phyloP scores from a whole-genome alignment of 192 early-diverging fungal species.

The Backusella westeae region DNA sequence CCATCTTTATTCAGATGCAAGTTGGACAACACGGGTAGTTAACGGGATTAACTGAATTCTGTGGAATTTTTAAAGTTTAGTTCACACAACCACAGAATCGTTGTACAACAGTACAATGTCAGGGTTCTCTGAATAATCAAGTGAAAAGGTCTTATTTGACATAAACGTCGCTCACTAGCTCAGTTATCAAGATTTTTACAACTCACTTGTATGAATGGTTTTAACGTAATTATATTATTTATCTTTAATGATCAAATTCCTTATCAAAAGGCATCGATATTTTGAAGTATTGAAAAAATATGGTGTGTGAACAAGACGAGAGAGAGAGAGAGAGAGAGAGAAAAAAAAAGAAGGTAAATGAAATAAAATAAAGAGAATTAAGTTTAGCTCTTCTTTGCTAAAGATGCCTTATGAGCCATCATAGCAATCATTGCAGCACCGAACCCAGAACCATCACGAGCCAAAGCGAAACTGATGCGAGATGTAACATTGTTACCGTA shows the following conservation, averaged over 20 bases:
- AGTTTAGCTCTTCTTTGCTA: background rate
- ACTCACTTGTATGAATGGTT: background rate
- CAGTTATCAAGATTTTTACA: background rate
- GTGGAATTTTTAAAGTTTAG: constrained; percentile 2
- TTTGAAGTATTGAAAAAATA: background rate
- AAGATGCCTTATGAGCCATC: constrained; percentile 36
- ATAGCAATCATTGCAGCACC: constrained; percentile 61
- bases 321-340: background rate
- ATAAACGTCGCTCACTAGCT: background rate
- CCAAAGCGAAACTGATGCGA: constrained; percentile 66
- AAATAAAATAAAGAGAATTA: background rate
- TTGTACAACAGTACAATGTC: background rate
- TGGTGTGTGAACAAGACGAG: background rate
- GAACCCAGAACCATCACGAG: constrained; percentile 82
- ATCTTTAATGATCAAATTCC: background rate
- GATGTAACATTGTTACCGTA: constrained; percentile 62
- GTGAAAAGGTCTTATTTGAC: background rate
- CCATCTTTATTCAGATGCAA: background rate
- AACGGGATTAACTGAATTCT: background rate
- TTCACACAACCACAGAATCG: background rate
- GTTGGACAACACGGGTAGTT: background rate
- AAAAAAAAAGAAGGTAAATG: background rate
- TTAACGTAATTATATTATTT: background rate
- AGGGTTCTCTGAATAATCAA: background rate
- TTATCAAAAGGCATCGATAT: background rate